Evolutionary conservation across 2,329 filamentous ascomycete species (phyloP), one percentile per base, ranked within the genome.

Genomic region (Colletotrichum brevisporum): DNA sequence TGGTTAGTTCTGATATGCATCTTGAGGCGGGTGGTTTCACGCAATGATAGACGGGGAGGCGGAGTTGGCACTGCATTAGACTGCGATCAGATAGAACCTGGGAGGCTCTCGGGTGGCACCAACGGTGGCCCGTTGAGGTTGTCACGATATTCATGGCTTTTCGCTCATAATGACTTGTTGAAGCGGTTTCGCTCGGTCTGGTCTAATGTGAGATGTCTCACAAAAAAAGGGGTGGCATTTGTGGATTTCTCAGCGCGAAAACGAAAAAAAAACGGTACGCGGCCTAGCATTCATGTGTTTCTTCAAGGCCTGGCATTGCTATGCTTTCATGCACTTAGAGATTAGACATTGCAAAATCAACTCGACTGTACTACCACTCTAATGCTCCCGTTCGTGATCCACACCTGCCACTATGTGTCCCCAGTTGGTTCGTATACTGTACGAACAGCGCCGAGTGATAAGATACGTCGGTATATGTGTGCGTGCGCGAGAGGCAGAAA

Each of bases 31-130:
- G 67, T 57, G 70, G 70, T 71, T 68, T 71, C 56, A 63, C 63
- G 66, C 70, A 71, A 71, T 69, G 71, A 74, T 74, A 75, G 71
- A 74, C 65, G 60, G 73, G 71, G 72, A 56, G 71, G 71, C 61
- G 75, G 75, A 76, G 75, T 76, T 76, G 74, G 73, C 70, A 72
- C 67, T 74, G 73, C 74, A 75, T 76, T 75, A 76, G 75, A 76
- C 71, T 72, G 73, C 70, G 71, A 74, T 74, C 69, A 74, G 73
- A 75, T 75, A 75, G 73, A 75, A 69, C 69, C 51, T 69, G 71
- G 59, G 65, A 71, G 69, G 69, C 69, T 71, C 61, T 54, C 58
- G 69, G 65, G 54, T 63, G 53, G 56, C 69, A 64, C 61, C 57
- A 63, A 57, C 48, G 71, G 71, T 61, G 65, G 61, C 64, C 50